These are phyloP conservation scores for Plasmopara halstedii DNA, from an alignment of 352 stramenopile genomes.

Conservation along the genomic window DNA sequence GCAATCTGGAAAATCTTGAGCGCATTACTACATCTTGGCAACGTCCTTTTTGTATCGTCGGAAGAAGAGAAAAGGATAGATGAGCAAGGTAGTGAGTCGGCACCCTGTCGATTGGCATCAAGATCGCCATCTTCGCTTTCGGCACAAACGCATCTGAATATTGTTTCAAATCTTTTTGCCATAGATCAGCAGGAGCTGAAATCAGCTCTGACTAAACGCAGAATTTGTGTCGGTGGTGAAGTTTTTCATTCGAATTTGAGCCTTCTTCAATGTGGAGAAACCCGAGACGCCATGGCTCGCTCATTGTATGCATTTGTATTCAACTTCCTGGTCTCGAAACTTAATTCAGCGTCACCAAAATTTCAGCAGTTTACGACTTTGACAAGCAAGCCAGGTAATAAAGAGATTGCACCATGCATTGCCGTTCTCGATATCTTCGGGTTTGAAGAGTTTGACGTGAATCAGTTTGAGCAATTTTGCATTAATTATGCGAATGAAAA, in stretches of 20 bases:
- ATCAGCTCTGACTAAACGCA: constrained; percentile 50
- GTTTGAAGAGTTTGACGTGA: constrained; percentile 84
- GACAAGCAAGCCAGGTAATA: constrained; percentile 9
- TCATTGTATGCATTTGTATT: constrained; percentile 82
- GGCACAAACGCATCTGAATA: constrained; percentile 33
- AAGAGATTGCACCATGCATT: constrained; percentile 41
- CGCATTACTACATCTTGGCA: constrained; percentile 79
- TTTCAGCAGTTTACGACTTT: constrained; percentile 4
- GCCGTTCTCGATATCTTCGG: constrained; percentile 88
- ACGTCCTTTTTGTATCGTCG: constrained; percentile 56
- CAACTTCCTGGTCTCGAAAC: constrained; percentile 69
- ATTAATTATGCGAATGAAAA: constrained; percentile 83
- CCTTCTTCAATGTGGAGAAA: constrained; percentile 54
- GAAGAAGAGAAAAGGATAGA: constrained; percentile 45
- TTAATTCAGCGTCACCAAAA: constrained; percentile 50
- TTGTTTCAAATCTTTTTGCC: constrained; percentile 33
- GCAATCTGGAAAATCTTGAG: constrained; percentile 65
- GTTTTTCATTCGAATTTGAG: constrained; percentile 59
- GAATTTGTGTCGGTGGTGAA: constrained; percentile 63
- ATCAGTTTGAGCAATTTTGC: constrained; percentile 77
- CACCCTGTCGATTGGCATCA: constrained; percentile 28
- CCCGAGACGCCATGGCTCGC: constrained; percentile 62
- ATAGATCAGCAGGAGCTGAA: constrained; percentile 43
- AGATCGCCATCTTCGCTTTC: constrained; percentile 28
- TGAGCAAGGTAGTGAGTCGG: constrained; percentile 28